Evolutionary conservation across 2,329 filamentous ascomycete genomes (phyloP).

Genomic region (Nigrograna mackinnonii): DNA sequence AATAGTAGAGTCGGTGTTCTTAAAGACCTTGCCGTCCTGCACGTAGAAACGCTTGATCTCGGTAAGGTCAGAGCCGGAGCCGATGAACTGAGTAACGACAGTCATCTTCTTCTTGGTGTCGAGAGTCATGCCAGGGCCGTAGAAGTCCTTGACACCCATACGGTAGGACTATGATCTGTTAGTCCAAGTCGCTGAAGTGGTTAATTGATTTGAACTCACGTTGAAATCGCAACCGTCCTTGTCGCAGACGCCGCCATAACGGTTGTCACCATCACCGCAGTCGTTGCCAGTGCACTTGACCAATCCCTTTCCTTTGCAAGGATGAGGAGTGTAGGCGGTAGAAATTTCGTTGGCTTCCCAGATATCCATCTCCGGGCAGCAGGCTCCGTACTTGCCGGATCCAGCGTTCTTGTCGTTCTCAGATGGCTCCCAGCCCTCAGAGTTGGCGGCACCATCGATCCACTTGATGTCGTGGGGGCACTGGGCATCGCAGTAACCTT

Average conservation of each 20-base stretch:
- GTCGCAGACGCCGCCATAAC: conserved; percentile 67
- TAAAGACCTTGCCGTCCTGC: conserved; percentile 54
- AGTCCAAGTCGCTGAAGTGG: background rate
- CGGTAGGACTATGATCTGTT: conserved; percentile 52
- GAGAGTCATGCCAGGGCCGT: conserved; percentile 57
- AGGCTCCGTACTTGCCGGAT: conserved; percentile 59
- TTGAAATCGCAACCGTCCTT: conserved; percentile 69
- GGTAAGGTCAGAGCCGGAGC: conserved; percentile 44
- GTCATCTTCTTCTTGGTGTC: conserved; percentile 49
- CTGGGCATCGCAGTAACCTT: conserved; percentile 43
- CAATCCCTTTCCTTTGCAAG: conserved; percentile 58
- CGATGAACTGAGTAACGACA: conserved; percentile 57
- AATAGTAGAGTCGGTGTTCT: conserved; percentile 48
- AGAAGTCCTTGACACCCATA: conserved; percentile 66
- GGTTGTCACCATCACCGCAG: conserved; percentile 48
- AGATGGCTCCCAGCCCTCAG: conserved; percentile 57
- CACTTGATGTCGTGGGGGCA: conserved; percentile 57
- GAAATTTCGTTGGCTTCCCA: conserved; percentile 72
- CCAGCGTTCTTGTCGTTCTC: conserved; percentile 59
- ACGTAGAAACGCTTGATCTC: conserved; percentile 56
- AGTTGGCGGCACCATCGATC: conserved; percentile 58
- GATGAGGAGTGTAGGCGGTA: conserved; percentile 67
- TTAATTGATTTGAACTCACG: conserved; percentile 19
- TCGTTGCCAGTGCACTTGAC: conserved; percentile 55
- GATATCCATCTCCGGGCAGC: conserved; percentile 71